Percentiles rank a stretch among this genome's conserved stretches.
Evolutionary conservation across 371 early-diverging fungal genomes (phyloP).

Genomic region (Chytridiales sp.): DNA sequence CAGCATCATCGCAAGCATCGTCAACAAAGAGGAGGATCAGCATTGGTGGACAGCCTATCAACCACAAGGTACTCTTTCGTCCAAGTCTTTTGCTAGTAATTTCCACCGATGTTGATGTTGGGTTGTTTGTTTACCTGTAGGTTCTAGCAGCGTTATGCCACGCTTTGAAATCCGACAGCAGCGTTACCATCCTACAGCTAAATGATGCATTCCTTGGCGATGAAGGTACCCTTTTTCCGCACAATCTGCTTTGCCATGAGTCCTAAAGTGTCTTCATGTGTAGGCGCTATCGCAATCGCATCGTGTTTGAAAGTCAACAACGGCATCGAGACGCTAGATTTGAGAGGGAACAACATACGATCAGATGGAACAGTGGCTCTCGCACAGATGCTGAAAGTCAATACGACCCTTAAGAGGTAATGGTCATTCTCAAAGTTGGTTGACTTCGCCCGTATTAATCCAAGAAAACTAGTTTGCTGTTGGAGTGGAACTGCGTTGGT

Average conservation of each 20-base stretch:
- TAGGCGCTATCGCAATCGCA: constrained; percentile 23
- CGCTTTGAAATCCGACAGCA: constrained; percentile 33
- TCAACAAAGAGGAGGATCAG: no score
- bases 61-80: no score
- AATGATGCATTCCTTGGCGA: constrained; percentile 53
- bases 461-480: constrained; percentile 32
- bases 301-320: constrained; percentile 47
- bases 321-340: constrained; percentile 36
- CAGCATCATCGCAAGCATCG: no score
- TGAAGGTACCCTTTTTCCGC: constrained; percentile 36
- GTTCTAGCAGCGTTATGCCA: constrained; percentile 35
- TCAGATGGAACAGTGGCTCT: constrained; percentile 54
- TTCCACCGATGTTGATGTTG: no score
- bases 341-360: constrained; percentile 54
- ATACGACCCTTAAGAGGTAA: constrained; percentile 35
- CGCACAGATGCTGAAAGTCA: constrained; percentile 51
- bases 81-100: no score
- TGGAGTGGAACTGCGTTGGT: constrained; percentile 62
- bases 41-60: no score
- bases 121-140: no score
- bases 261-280: neutral
- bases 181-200: constrained; percentile 33
- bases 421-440: neutral
- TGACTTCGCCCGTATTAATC: neutral
- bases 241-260: neutral